Evolutionary conservation across 2,329 filamentous ascomycete genomes (phyloP).

Genomic region (Neospermospora avenae): DNA sequence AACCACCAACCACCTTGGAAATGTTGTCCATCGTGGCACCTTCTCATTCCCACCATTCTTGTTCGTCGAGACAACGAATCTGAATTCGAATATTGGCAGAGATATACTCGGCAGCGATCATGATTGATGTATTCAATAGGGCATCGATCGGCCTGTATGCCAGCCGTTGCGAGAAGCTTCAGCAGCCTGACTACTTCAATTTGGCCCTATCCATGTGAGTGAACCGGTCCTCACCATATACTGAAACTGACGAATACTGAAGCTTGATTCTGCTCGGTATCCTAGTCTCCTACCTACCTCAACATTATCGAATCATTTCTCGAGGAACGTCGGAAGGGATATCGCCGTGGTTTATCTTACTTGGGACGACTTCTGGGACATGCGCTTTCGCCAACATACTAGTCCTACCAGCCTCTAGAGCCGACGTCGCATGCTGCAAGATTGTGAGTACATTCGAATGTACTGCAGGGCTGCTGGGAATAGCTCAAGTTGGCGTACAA

Average conservation of each 20-base stretch:
- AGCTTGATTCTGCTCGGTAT: slow-evolving; percentile 79
- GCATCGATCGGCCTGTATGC: slow-evolving; percentile 16
- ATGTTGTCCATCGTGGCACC: background rate
- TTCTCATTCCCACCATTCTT: no score
- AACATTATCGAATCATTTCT: slow-evolving; percentile 87
- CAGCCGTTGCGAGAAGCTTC: slow-evolving; percentile 47
- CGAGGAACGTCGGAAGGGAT: slow-evolving; percentile 88
- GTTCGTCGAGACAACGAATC: background rate
- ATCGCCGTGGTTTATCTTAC: slow-evolving; percentile 89
- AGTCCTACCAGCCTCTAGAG: slow-evolving; percentile 75
- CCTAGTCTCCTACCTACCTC: slow-evolving; percentile 87
- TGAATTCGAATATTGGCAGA: background rate
- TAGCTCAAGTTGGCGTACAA: slow-evolving; percentile 86
- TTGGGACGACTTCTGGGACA: slow-evolving; percentile 88
- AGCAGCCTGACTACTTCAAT: slow-evolving; percentile 49
- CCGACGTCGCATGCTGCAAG: slow-evolving; percentile 82
- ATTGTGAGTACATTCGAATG: slow-evolving; percentile 80
- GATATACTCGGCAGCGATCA: background rate
- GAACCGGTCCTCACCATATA: background rate
- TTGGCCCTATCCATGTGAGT: slow-evolving; percentile 51
- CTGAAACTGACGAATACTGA: slow-evolving; percentile 2
- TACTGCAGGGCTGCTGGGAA: slow-evolving; percentile 78
- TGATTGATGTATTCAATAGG: slow-evolving; percentile 24
- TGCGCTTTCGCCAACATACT: slow-evolving; percentile 91
- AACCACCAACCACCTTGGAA: background rate